Conservation (phyloP, 2,329 filamentous ascomycete species). For the Neofusicoccum ribis region DNA sequence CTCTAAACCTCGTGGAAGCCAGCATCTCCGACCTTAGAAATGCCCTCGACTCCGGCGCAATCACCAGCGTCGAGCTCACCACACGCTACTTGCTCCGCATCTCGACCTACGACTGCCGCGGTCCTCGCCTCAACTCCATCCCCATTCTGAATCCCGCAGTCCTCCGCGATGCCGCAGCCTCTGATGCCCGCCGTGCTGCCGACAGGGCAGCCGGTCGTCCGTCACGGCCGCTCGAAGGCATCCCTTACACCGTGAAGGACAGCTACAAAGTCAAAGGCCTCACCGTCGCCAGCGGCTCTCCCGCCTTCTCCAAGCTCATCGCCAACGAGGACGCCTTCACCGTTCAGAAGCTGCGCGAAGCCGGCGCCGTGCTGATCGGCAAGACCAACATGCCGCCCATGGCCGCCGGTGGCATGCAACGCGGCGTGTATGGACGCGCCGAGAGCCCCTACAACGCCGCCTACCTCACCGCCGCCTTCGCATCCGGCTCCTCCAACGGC, state of each 20-base stretch:
- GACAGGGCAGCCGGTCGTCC: constrained; percentile 33
- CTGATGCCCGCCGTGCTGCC: constrained; percentile 46
- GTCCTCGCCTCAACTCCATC: constrained; percentile 47
- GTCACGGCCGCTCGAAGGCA: constrained; percentile 50
- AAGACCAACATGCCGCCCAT: constrained; percentile 59
- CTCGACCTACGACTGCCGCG: constrained; percentile 47
- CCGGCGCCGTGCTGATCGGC: constrained; percentile 52
- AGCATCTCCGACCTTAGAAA: constrained; percentile 46
- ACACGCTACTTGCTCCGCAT: constrained; percentile 51
- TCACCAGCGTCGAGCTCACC: constrained; percentile 49
- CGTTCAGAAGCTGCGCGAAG: constrained; percentile 45
- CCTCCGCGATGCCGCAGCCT: constrained; percentile 50
- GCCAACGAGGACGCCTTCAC: constrained; percentile 55
- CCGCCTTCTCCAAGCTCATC: constrained; percentile 51
- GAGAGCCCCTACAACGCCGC: constrained; percentile 55
- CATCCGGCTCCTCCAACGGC: constrained; percentile 58
- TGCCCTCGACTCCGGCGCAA: constrained; percentile 42
- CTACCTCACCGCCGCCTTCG: constrained; percentile 54
- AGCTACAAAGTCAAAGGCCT: constrained; percentile 56
- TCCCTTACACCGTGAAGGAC: constrained; percentile 61
- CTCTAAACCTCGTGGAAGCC: constrained; percentile 47
- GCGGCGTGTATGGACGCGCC: constrained; percentile 54
- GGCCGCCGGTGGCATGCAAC: constrained; percentile 57
- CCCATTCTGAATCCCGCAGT: constrained; percentile 49
- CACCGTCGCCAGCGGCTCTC: constrained; percentile 55